Base-by-base conservation (phyloP, 768 basidiomycete species). In the Mycena olivaceomarginata region DNA sequence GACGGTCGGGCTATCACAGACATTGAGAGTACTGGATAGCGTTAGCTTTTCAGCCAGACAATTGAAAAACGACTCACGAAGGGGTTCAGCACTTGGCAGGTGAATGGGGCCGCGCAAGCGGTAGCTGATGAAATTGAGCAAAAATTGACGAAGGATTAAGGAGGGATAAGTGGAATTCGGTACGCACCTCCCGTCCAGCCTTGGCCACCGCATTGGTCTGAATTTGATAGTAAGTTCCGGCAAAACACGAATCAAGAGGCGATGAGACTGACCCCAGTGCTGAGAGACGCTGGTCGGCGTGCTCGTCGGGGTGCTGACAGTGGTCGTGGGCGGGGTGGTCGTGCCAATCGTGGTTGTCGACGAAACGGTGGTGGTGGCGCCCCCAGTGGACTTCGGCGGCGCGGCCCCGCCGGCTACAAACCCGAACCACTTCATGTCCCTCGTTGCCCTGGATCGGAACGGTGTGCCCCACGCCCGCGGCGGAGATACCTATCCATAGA, bases 391-490 rank as follows among this genome's bases (percentile, higher is more conserved):
- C 16, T 53, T 53, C 6, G 51, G 51, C 20, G 51, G 51, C 18
- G 51, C 51, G 2, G 51, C 20, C 13, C 51, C 51, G 20, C 51
- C 51, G n/a, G 51, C 51, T 4, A 85, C 86, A 72, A 91, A 84
- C 45, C 90, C 89, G 76, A 91, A 90, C 87, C 88, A 92, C 43
- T 82, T 81, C 64, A 91, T 84, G 56, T 88, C 89, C n/a, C 66
- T 90, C 86, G 64, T 84, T 85, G 70, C 85, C 90, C 72, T 89
- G 90, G 18, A 87, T 85, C 15, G 89, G 90, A 20, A 91, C 88
- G 67, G 89, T 89, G 82, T 92, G 91, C 60, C 88, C 88, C 31
- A 91, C 88, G n/a, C 86, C 87, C 66, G 84, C 82, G 10, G 89
- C 91, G 70, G 85, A 85, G 77, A 90, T 90, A n/a, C 51, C 51